A percentile compares a stretch with the other conserved stretches of the same genome.
phyloP scores from a whole-genome alignment of 345 rosid species.

The Salix exigua region DNA sequence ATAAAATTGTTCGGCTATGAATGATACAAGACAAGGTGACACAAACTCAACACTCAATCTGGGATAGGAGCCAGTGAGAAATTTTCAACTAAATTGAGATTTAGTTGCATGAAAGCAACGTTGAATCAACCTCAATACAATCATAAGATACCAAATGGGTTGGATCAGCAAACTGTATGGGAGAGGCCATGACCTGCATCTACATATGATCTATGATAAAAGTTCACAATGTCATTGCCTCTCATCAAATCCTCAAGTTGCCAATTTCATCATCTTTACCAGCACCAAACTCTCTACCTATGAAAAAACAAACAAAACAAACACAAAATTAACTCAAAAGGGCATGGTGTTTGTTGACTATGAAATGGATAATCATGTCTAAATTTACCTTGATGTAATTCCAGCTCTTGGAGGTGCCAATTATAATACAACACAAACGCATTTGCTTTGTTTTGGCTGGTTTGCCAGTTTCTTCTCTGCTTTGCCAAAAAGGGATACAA shows the following conservation, averaged over 20 bases:
- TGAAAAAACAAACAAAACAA: not conserved
- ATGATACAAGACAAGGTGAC: conserved; percentile 12
- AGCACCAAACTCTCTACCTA: conserved; percentile 27
- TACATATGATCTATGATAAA: conserved; percentile 9
- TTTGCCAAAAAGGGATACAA: conserved; percentile 20
- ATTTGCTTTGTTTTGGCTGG: conserved; percentile 65
- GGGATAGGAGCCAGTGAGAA: conserved; percentile 3
- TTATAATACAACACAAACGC: conserved; percentile 81
- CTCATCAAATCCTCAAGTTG: conserved; percentile 13
- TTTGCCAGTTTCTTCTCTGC: conserved; percentile 68
- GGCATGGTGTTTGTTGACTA: not conserved
- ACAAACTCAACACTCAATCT: conserved; percentile 1
- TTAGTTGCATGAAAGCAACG: conserved; percentile 25
- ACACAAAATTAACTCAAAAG: not conserved
- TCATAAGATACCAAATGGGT: conserved; percentile 22
- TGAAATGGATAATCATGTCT: not conserved
- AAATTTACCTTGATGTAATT: conserved; percentile 25
- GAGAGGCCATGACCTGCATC: conserved; percentile 18
- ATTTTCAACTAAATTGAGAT: conserved; percentile 11
- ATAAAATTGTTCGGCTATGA: conserved; percentile 8
- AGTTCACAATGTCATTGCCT: conserved; percentile 9
- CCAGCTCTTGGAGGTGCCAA: conserved; percentile 18
- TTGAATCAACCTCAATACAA: conserved; percentile 21
- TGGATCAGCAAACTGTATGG: conserved; percentile 14
- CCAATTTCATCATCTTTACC: conserved; percentile 21